These are phyloP conservation scores for Sistotremastrum suecicum DNA, from an alignment of 768 basidiomycete genomes.

Conservation along the genomic window DNA sequence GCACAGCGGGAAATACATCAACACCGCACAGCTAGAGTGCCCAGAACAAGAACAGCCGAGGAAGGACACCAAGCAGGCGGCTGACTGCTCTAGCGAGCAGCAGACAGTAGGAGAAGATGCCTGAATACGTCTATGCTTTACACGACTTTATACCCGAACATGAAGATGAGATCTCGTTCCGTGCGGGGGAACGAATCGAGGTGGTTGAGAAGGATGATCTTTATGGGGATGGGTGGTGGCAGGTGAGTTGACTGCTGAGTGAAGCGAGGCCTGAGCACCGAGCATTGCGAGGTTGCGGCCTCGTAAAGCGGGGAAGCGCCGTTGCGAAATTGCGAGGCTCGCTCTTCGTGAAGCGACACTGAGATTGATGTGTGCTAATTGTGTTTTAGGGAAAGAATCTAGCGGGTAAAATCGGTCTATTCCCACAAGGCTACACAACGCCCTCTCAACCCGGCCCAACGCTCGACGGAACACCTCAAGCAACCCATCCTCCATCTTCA, in stretches of 20 bases:
- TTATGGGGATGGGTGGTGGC: constrained; percentile 96
- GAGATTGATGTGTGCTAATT: neutral
- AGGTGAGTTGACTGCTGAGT: constrained; percentile 27
- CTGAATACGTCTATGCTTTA: constrained; percentile 75
- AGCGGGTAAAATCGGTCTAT: constrained; percentile 74
- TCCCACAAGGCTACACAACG: constrained; percentile 81
- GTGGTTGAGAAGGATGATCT: constrained; percentile 88
- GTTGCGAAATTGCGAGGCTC: too few species aligned
- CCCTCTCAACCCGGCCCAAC: constrained; percentile 29
- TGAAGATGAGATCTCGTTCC: constrained; percentile 84
- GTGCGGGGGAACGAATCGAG: constrained; percentile 74
- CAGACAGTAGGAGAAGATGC: constrained; percentile 27
- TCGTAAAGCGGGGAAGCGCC: too few species aligned
- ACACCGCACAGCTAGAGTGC: too few species aligned
- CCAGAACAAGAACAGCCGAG: too few species aligned
- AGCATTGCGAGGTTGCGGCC: too few species aligned
- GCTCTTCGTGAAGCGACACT: too few species aligned
- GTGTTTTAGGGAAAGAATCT: constrained; percentile 64
- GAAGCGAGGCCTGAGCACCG: neutral
- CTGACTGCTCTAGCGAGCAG: neutral
- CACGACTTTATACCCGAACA: constrained; percentile 87
- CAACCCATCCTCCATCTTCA: constrained; percentile 5
- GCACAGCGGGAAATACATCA: too few species aligned
- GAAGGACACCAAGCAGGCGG: too few species aligned
- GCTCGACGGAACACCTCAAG: constrained; percentile 6